Evolutionary conservation across 345 rosid species (phyloP), one percentile per base, ranked within the genome.

Genomic region (Camelina hispida): DNA sequence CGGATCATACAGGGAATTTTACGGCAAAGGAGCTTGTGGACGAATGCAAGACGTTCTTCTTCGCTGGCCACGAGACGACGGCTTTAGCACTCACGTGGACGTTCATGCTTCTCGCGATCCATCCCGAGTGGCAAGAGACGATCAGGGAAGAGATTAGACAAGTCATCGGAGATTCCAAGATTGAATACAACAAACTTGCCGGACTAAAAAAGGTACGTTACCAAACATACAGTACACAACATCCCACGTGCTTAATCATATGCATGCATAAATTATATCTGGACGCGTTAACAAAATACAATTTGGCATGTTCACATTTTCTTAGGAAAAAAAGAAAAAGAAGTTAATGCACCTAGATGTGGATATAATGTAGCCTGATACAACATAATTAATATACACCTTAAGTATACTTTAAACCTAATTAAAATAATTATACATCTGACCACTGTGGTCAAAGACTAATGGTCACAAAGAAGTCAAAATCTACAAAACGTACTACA

Each of bases 41-140:
- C 23, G 97, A 95, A 82, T 90, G 97, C 83, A 95, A 95, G 76
- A 95, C 99, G 3, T 90, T 95, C 81, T 95, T 95, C 85, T 95
- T 95, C 32, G 97, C 83, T 30, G 97, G 99, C 7, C 97, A 95
- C 34, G 97, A 92, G 79, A 94, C 98, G 7, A 95, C 99, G 0
- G 97, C 97, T 17, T 63, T 92, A 78, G 93, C 97, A 1, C 46
- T 95, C 8, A 69, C 96, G 17, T 95, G 97, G 99, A 92, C 97
- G 23, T 72, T 95, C 73, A 78, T 95, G 85, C 93, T 87, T 68
- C 68, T 95, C 75, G 97, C 97, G 12, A 69, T 72, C 55, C 79
- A 95, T 72, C 94, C 90, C 6, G 81, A 88, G 57, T 92, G 99
- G 99, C 99, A 95, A 74, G 72, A 75, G 4, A 77, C 79, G 58